Base-by-base conservation (phyloP, 352 stramenopile genomes). In the Aphanomyces euteiches region DNA sequence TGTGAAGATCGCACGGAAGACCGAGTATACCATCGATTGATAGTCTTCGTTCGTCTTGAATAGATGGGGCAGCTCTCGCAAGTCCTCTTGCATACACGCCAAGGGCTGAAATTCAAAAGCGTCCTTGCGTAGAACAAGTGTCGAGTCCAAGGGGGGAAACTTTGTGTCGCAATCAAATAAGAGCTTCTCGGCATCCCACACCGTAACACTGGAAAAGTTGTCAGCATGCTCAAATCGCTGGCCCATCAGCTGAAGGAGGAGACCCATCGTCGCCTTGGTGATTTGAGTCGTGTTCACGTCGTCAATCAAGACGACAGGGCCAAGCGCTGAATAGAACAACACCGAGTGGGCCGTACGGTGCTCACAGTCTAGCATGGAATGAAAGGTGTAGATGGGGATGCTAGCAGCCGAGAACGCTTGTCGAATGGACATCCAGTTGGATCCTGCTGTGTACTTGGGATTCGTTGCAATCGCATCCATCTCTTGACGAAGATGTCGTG, bases 221-320 rank as follows among this genome's bases (percentile, higher is more conserved):
- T 28, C 40, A 21, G 45, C 3, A 61, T 50, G 36, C 7, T 63
- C 64, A 47, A 70, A 70, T 12, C 21, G 17, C 7, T 70, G 50
- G 36, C n/a, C 45, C 64, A 70, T 70, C n/a, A 70, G 38, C 54
- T 70, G 50, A 19, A 64, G 47, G 0, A 70, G 54, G 7, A 70
- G 50, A 15, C 64, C 47, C 36, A 70, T 70, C 17, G 64, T 63
- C 15, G 64, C 47, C 54, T 70, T 61, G 13, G 64, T 70, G 48
- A 70, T 70, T n/a, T 7, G 36, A 28, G 36, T 70, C 45, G 64
- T 53, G 5, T n/a, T 48, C 34, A 17, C 37, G 0, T 47, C 38
- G 10, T 60, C 39, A 5, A 70, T n/a, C 6, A 64, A 17, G 36
- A 70, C 40, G 3, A 70, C 45, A 7, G 64, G 64, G 6, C 64